phyloP scores from a whole-genome alignment of 2,329 filamentous ascomycete genomes.

The Aspergillus luchuensis region DNA sequence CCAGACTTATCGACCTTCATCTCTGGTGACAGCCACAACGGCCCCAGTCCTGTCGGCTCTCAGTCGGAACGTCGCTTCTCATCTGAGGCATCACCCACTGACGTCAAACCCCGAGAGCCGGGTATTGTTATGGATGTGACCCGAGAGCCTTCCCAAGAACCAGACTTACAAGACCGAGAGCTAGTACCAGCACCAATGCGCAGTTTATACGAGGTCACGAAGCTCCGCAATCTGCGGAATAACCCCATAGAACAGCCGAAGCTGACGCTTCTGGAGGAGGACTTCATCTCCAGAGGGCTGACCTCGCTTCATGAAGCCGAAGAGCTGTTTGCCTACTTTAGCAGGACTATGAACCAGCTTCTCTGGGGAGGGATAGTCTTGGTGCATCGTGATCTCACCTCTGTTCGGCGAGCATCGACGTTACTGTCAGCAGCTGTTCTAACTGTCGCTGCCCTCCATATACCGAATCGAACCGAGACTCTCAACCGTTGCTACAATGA shows the following conservation, averaged over 20 bases:
- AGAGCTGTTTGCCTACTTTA: slow-evolving; percentile 55
- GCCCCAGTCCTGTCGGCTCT: slow-evolving; percentile 33
- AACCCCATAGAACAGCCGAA: slow-evolving; percentile 41
- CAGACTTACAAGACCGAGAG: slow-evolving; percentile 43
- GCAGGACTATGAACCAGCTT: slow-evolving; percentile 53
- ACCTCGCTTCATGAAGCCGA: slow-evolving; percentile 54
- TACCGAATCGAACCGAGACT: slow-evolving; percentile 55
- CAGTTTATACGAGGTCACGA: slow-evolving; percentile 58
- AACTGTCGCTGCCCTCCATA: slow-evolving; percentile 61
- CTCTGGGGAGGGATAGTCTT: slow-evolving; percentile 57
- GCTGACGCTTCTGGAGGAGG: slow-evolving; percentile 45
- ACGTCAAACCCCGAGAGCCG: slow-evolving; percentile 28
- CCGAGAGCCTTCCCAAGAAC: slow-evolving; percentile 49
- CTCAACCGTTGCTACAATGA: slow-evolving; percentile 60
- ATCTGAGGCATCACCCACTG: slow-evolving; percentile 32
- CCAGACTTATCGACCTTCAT: slow-evolving; percentile 45
- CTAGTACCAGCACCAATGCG: slow-evolving; percentile 56
- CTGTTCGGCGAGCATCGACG: slow-evolving; percentile 57
- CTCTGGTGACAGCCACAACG: slow-evolving; percentile 30
- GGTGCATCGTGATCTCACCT: slow-evolving; percentile 53
- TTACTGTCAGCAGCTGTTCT: slow-evolving; percentile 59
- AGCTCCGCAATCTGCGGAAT: slow-evolving; percentile 47
- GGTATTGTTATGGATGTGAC: slow-evolving; percentile 46
- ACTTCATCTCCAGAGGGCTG: slow-evolving; percentile 54
- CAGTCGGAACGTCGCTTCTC: slow-evolving; percentile 29